Percentiles rank a stretch among this genome's conserved stretches.
Evolutionary conservation across 148 eudicot species (phyloP).

Genomic region (Rhododendron kiyosumense): DNA sequence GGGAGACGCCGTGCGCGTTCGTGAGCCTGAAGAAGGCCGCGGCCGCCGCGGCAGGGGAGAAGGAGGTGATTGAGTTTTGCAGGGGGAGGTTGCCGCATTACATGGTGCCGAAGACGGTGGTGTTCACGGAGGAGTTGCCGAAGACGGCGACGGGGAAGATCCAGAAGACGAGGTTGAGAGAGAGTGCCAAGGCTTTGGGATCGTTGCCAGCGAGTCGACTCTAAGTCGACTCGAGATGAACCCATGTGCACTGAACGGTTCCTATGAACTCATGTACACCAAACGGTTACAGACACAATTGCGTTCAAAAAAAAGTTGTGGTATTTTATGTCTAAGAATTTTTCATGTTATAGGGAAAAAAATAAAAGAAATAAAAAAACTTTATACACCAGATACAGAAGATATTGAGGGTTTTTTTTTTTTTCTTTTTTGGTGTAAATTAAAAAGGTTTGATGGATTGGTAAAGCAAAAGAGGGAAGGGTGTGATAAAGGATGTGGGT

Average conservation of each 20-base stretch:
- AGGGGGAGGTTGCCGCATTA: constrained; percentile 22
- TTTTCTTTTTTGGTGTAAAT: background rate
- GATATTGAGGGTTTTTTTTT: background rate
- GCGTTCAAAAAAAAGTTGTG: background rate
- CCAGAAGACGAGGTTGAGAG: constrained; percentile 17
- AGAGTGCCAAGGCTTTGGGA: constrained; percentile 19
- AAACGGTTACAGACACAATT: too few species aligned
- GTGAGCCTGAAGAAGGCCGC: constrained; percentile 15
- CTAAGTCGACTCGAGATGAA: background rate
- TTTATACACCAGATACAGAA: background rate
- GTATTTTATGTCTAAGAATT: background rate
- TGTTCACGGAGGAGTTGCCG: constrained; percentile 25
- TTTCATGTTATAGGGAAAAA: background rate
- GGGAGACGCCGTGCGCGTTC: constrained; percentile 51
- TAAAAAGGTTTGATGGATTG: background rate
- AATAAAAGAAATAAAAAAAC: background rate
- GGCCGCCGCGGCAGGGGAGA: background rate
- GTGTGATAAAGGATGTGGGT: background rate
- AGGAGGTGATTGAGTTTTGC: constrained; percentile 21
- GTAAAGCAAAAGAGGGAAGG: background rate
- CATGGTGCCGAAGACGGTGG: constrained; percentile 36
- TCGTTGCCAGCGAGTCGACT: background rate
- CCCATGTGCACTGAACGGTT: too few species aligned
- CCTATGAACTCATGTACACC: too few species aligned
- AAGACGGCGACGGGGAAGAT: constrained; percentile 30